Evolutionary conservation across 2,329 filamentous ascomycete genomes (phyloP).

Genomic region (Sclerotinia spermophila): DNA sequence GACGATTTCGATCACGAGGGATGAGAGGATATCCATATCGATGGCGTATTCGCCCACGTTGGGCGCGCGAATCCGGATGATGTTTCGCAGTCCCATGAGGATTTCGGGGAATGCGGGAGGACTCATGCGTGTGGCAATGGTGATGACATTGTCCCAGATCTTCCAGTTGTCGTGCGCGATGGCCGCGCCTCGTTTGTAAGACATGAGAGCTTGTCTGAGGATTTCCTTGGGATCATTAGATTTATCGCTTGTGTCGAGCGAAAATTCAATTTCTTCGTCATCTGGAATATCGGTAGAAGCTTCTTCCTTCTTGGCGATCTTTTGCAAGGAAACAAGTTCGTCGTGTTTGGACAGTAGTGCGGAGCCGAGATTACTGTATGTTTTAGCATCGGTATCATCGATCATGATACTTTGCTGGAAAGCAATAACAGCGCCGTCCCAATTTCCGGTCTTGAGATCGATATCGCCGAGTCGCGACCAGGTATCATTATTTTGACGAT

Average conservation of each 20-base stretch:
- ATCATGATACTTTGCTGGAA: slow-evolving; percentile 80
- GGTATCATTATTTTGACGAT: slow-evolving; percentile 74
- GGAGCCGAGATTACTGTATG: slow-evolving; percentile 91
- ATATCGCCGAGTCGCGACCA: slow-evolving; percentile 94
- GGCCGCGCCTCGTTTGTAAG: slow-evolving; percentile 81
- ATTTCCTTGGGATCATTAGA: slow-evolving; percentile 42
- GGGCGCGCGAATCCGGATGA: slow-evolving; percentile 68
- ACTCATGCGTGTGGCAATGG: slow-evolving; percentile 71
- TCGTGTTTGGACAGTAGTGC: slow-evolving; percentile 69
- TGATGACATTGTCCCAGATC: slow-evolving; percentile 96
- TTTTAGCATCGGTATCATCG: slow-evolving; percentile 85
- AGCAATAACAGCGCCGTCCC: slow-evolving; percentile 74
- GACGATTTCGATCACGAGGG: slow-evolving; percentile 69
- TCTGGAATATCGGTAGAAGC: slow-evolving; percentile 16
- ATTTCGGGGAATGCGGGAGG: slow-evolving; percentile 75
- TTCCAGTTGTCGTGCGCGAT: slow-evolving; percentile 83
- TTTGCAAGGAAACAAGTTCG: slow-evolving; percentile 43
- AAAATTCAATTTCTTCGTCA: slow-evolving; percentile 10
- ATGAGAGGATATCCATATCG: slow-evolving; percentile 67
- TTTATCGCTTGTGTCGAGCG: slow-evolving; percentile 30
- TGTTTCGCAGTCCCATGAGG: slow-evolving; percentile 66
- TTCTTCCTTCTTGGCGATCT: slow-evolving; percentile 37
- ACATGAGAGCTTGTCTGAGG: slow-evolving; percentile 71
- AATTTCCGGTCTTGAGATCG: slow-evolving; percentile 71
- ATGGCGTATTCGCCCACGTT: slow-evolving; percentile 71